Base-by-base conservation (phyloP, 768 basidiomycete species). In the Collybiopsis luxurians region DNA sequence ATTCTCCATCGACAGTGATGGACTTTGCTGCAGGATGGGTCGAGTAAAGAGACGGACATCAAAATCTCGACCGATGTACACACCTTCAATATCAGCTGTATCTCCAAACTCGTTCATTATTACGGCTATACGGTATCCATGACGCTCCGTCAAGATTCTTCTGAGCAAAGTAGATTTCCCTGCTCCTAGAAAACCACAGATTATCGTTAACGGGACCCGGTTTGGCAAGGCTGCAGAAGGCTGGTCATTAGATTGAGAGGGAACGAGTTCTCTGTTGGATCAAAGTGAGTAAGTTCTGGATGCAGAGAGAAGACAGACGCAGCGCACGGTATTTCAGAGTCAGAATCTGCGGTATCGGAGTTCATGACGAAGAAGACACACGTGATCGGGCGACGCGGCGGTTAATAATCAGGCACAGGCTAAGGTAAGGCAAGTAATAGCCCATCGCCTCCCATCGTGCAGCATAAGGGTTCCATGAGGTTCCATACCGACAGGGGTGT, bases 51-150 rank as follows among this genome's bases (percentile, higher is more conserved):
- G 27, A 36, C 75, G 57, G 49, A 95, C 95, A 85, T 84, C 98
- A 95, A 55, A 98, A 6, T 36, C 48, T 40, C 39, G 43, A 39
- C 36, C n/a, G 75, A 17, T 42, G n/a, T 3, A 51, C 31, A 23
- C 34, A 51, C 50, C 50, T 39, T 51, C 50, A 1, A 51, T 51
- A 40, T 51, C 50, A 39, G 92, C 92, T 19, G 95, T 95, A 67
- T 97, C 95, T 9, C 94, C 96, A 67, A 98, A 98, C 71, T 95
- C 94, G 66, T 96, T 97, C 92, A 97, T 95, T 60, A 96, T 97
- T 21, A 99, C 96, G 4, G 96, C 96, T 55, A 99, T 97, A 36
- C 90, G 84, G 67, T 95, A 94, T 2, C 96, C 95, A 80, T 98
- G 96, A 38, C 86, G 79, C 66, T 94, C 93, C 12, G 91, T 96